Base-by-base conservation (phyloP, 2,329 filamentous ascomycete species). In the Penicillium sp. region DNA sequence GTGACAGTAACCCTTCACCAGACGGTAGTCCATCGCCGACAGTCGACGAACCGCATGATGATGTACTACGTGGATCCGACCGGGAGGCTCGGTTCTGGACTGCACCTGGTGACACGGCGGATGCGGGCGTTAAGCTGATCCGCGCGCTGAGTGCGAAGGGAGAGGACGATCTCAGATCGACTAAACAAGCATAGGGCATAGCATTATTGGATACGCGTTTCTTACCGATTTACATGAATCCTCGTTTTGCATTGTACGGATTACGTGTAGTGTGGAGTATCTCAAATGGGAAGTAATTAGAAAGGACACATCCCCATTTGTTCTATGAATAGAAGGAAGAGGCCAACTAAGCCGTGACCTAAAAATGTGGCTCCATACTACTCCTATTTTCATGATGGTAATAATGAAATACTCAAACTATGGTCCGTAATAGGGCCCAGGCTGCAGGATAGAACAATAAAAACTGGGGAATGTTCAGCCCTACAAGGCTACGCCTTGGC, bases 81-180 rank as follows among this genome's bases (percentile, higher is more conserved):
- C 66, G 70, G 0, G 73, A 76, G 57, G 69, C 75, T 29, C 68
- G 70, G 46, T 83, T 83, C 55, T 83, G 80, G 80, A 65, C 65
- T 1, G 65, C 79, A 60, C 67, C 76, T 71, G 67, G 66, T 42
- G 78, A 81, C 61, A 75, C 72, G n/a, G 74, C 72, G 6, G 68
- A 75, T 48, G 72, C 80, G 18, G 80, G 79, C 20, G 72, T 67
- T 50, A 68, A 68, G 4, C 66, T 80, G 51, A 81, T 82, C 63
- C 73, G 76, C 44, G 71, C 70, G 41, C 55, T 71, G 53, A 69
- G 66, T 42, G 61, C 54, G n/a, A 68, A 56, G 27, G n/a, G 23
- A 44, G 39, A 39, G 18, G 41, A 55, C 23, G 47, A 46, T 3
- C 23, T 4, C 18, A 59, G 55, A 31, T 24, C 15, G 41, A 46